Evolutionary conservation across 2,329 filamentous ascomycete genomes (phyloP).

Genomic region (Coleophoma crateriformis): DNA sequence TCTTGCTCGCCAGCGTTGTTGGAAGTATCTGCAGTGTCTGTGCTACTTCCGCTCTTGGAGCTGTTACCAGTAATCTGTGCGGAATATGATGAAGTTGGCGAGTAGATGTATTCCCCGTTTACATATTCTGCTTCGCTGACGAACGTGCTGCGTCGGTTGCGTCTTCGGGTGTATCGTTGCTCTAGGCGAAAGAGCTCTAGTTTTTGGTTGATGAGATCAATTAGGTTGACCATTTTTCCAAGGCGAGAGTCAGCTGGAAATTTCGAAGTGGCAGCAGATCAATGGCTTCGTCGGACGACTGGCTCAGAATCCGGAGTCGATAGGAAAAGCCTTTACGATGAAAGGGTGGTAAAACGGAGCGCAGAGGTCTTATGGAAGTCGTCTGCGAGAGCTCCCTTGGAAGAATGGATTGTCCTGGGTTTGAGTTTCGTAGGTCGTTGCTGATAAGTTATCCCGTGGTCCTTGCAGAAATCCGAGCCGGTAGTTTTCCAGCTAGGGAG

Average conservation of each 20-base stretch:
- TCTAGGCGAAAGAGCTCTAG: conserved; percentile 92
- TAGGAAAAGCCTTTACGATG: too few relatives aligned
- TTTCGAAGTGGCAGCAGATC: too few relatives aligned
- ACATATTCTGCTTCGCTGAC: conserved; percentile 87
- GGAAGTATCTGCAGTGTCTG: conserved; percentile 3
- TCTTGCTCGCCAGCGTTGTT: conserved; percentile 1
- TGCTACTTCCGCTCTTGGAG: conserved; percentile 14
- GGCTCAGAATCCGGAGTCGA: too few relatives aligned
- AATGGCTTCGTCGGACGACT: too few relatives aligned
- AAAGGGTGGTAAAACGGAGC: too few relatives aligned
- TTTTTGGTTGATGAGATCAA: conserved; percentile 60
- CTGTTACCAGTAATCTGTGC: conserved; percentile 26
- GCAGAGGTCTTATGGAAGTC: too few relatives aligned
- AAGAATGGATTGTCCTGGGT: too few relatives aligned
- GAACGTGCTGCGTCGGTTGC: conserved; percentile 81
- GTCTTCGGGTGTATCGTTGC: conserved; percentile 87
- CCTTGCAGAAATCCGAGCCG: too few relatives aligned
- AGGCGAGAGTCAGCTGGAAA: too few relatives aligned
- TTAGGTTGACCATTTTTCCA: conserved; percentile 32
- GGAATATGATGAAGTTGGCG: conserved; percentile 36
- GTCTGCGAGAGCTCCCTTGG: too few relatives aligned
- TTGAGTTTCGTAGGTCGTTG: conserved; percentile 1
- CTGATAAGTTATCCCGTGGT: too few relatives aligned
- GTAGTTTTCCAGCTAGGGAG: too few relatives aligned
- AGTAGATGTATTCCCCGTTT: conserved; percentile 91